Evolutionary conservation across 352 stramenopile species (phyloP).

Genomic region (Phytopythium oedochilum): DNA sequence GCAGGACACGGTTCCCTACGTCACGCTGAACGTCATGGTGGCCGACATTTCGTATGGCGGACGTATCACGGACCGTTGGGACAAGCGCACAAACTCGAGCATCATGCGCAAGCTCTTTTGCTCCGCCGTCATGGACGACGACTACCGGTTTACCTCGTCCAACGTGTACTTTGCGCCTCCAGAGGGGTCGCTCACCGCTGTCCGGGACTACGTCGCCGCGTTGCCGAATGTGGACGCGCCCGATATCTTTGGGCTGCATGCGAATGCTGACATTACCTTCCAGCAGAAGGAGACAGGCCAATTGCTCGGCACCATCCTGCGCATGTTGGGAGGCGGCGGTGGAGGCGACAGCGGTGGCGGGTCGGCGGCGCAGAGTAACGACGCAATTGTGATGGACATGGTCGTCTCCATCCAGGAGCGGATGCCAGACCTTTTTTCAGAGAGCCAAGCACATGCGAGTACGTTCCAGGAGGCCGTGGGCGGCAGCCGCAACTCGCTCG

Average conservation of each 20-base stretch:
- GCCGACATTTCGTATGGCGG: conserved; percentile 95
- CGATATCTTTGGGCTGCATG: conserved; percentile 91
- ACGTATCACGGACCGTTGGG: conserved; percentile 92
- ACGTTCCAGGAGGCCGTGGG: conserved; percentile 80
- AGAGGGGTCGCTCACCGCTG: conserved; percentile 45
- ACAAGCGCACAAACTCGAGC: conserved; percentile 92
- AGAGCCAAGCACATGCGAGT: conserved; percentile 57
- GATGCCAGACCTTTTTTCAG: conserved; percentile 66
- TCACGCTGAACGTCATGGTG: conserved; percentile 94
- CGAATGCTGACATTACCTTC: conserved; percentile 94
- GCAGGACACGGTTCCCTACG: conserved; percentile 89
- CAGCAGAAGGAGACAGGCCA: conserved; percentile 91
- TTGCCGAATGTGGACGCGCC: conserved; percentile 85
- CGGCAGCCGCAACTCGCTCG: conserved; percentile 91
- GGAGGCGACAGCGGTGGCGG: conserved; percentile 33
- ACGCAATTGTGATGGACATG: conserved; percentile 82
- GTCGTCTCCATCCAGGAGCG: conserved; percentile 74
- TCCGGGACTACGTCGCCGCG: conserved; percentile 79
- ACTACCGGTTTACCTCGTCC: conserved; percentile 81
- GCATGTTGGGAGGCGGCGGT: conserved; percentile 61
- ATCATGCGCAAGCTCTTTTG: conserved; percentile 93
- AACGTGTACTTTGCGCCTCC: conserved; percentile 75
- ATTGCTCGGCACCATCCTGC: conserved; percentile 62
- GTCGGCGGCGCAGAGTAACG: conserved; percentile 45
- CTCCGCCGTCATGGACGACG: conserved; percentile 78